Base-by-base conservation (phyloP, 2,329 filamentous ascomycete species). In the Thermoascus crustaceus region DNA sequence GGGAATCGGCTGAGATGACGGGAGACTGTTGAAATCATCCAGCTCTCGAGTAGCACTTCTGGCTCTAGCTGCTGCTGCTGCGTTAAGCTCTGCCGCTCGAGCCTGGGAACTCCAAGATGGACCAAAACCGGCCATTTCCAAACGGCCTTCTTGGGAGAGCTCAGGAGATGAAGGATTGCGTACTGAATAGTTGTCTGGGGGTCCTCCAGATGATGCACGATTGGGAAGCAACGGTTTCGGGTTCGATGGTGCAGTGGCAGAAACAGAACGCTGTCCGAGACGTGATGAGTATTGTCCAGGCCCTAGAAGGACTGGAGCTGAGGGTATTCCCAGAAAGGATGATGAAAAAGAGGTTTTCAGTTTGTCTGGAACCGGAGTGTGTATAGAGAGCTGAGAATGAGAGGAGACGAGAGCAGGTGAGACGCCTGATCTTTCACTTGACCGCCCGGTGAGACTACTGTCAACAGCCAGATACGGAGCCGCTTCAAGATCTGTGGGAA, bases 1-100 rank as follows among this genome's bases (percentile, higher is more conserved):
- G 29, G 47, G 43, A n/a, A 53, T 34, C 2, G 49, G 48, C 10
- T 44, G 45, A 18, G 50, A 52, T 4, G 49, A 53, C 5, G 46
- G 41, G 9, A 53, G 39, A 1, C 49, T 42, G 30, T 47, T 46
- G 14, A 46, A 26, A 29, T 41, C 41, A 33, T 40, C 27, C 10
- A 53, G 21, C 26, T 52, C 50, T 14, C 46, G 33, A 8, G 30
- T 34, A 7, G 32, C 37, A 22, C 21, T 29, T 17, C 42, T 41
- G 7, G 35, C 32, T 26, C 37, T 42, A 16, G 37, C 37, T 16
- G 40, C 36, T 14, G 36, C 27, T 4, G 36, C 41, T 7, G 41
- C 42, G 22, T 39, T 45, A 20, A 45, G 32, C 32, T 45, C 42
- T 23, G 42, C 42, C 16, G 42, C 42, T 23, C 42, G 33, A 13